Percentiles rank a stretch among this genome's conserved stretches.
Conservation (phyloP, 2,329 filamentous ascomycete genomes). For the Penicillium fuscoglaucum region DNA sequence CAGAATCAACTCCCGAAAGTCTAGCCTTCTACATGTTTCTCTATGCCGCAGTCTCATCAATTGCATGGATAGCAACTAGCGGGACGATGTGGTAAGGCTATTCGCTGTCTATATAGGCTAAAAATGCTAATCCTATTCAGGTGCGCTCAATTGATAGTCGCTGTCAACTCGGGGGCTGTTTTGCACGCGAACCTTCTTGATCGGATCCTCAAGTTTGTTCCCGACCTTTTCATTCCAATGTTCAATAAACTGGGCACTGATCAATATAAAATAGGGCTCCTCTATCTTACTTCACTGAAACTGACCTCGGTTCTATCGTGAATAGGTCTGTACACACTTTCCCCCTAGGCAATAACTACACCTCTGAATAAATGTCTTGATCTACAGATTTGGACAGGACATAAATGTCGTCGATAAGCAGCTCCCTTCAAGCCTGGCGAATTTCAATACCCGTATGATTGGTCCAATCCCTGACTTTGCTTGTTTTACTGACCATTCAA, state of each 20-base stretch:
- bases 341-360: background rate
- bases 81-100: background rate
- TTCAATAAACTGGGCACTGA: background rate
- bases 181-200: background rate
- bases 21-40: background rate
- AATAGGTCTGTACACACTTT: background rate
- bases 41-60: background rate
- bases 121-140: background rate
- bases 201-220: background rate
- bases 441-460: slow-evolving; percentile 1
- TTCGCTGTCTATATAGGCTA: background rate
- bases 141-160: background rate
- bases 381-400: slow-evolving; percentile 4
- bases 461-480: background rate
- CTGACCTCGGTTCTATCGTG: background rate
- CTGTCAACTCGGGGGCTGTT: background rate
- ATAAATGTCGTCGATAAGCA: slow-evolving; percentile 4
- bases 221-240: background rate
- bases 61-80: background rate
- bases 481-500: background rate
- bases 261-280: background rate
- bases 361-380: background rate
- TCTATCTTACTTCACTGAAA: background rate
- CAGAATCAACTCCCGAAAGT: background rate
- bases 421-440: slow-evolving; percentile 1